Evolutionary conservation across 208 protist species (phyloP).

Genomic region (Leptomonas pyrrhocoris): DNA sequence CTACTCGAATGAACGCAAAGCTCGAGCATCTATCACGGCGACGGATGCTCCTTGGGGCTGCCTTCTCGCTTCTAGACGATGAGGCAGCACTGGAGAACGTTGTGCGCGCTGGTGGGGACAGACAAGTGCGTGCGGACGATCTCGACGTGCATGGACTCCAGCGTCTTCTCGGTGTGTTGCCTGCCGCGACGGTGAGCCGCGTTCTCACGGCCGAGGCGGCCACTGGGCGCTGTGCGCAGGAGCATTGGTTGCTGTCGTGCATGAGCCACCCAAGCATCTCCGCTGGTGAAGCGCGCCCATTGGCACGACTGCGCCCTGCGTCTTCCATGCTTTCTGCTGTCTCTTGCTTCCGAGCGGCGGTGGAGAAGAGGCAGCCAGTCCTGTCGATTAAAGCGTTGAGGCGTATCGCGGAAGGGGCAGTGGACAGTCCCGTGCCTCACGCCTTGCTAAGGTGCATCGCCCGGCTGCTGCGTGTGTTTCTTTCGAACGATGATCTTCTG

Average conservation of each 20-base stretch:
- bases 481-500: constrained; percentile 12
- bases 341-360: not conserved
- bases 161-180: constrained; percentile 63
- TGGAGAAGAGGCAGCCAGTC: not conserved
- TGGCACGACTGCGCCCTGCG: constrained; percentile 20
- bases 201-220: constrained; percentile 13
- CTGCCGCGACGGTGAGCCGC: constrained; percentile 18
- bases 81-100: constrained; percentile 48
- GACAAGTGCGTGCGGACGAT: constrained; percentile 45
- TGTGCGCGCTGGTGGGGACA: constrained; percentile 36
- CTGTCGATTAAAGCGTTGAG: constrained; percentile 18
- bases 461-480: constrained; percentile 23
- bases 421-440: constrained; percentile 17
- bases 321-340: constrained; percentile 27
- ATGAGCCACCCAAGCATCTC: constrained; percentile 2
- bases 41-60: constrained; percentile 53
- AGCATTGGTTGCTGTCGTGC: constrained; percentile 46
- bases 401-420: constrained; percentile 14
- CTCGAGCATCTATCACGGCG: constrained; percentile 17
- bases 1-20: not conserved
- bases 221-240: constrained; percentile 51
- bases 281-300: not conserved
- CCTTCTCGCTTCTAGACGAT: constrained; percentile 57
- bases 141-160: constrained; percentile 75
- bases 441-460: constrained; percentile 14